These are phyloP conservation scores for Backusella circina DNA, from an alignment of 192 early-diverging fungal genomes.

Conservation along the genomic window DNA sequence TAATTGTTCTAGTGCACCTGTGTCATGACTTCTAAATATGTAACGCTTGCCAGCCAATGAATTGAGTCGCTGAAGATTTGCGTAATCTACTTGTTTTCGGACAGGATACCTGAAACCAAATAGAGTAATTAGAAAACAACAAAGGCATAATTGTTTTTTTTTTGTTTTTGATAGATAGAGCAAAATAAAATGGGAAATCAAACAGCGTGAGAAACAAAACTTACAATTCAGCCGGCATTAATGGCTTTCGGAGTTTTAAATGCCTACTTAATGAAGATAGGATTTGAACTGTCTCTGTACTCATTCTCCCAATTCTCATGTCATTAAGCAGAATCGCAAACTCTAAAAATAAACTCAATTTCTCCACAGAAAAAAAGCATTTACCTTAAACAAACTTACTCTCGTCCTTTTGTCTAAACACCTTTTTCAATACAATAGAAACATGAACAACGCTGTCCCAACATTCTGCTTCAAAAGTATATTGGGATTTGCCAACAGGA, in stretches of 20 bases:
- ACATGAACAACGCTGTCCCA: constrained; percentile 50
- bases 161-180: background rate
- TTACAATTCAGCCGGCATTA: constrained; percentile 71
- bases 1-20: constrained; percentile 21
- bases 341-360: constrained; percentile 14
- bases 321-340: constrained; percentile 84
- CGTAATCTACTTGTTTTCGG: constrained; percentile 70
- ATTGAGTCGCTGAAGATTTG: constrained; percentile 55
- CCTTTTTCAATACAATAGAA: constrained; percentile 64
- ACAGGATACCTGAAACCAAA: constrained; percentile 45
- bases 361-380: background rate
- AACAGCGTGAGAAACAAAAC: background rate
- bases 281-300: constrained; percentile 40
- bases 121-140: background rate
- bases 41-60: constrained; percentile 46
- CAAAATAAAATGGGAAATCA: background rate
- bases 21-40: constrained; percentile 48
- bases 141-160: background rate
- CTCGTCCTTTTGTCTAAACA: constrained; percentile 80
- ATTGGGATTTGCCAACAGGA: constrained; percentile 55
- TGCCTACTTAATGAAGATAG: constrained; percentile 44
- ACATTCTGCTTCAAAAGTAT: constrained; percentile 59
- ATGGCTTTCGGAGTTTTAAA: constrained; percentile 51
- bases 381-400: constrained; percentile 30
- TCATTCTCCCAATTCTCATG: constrained; percentile 68